Conservation (phyloP, 768 basidiomycete species). For the Tephrocybe sp. region DNA sequence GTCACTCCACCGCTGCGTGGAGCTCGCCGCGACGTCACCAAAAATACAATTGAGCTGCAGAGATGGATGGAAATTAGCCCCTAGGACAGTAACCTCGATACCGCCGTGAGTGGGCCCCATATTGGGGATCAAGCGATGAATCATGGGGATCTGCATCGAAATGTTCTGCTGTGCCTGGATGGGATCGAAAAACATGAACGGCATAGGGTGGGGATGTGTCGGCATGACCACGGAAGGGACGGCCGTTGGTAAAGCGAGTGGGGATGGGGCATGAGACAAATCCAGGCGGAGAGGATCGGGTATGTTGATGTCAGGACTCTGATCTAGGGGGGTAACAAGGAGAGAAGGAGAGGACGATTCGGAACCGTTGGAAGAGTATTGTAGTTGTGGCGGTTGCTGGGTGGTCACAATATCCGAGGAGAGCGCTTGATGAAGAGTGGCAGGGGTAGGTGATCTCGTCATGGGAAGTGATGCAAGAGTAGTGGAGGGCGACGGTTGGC, state of each 20-base stretch:
- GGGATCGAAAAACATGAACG: slow-evolving; percentile 64
- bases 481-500: slow-evolving; percentile 46
- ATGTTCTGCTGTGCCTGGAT: slow-evolving; percentile 45
- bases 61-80: slow-evolving; percentile 83
- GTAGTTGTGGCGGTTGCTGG: slow-evolving; percentile 33
- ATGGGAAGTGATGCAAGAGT: slow-evolving; percentile 43
- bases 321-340: slow-evolving; percentile 44
- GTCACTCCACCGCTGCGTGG: slow-evolving; percentile 89
- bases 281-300: slow-evolving; percentile 28
- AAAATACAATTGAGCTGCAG: slow-evolving; percentile 79
- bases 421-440: slow-evolving; percentile 30
- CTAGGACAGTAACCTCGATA: slow-evolving; percentile 91
- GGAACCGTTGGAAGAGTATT: slow-evolving; percentile 40
- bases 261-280: slow-evolving; percentile 24
- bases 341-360: slow-evolving; percentile 49
- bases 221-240: slow-evolving; percentile 28
- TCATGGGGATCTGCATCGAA: slow-evolving; percentile 63
- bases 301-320: slow-evolving; percentile 39
- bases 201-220: slow-evolving; percentile 42
- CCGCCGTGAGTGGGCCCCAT: slow-evolving; percentile 89
- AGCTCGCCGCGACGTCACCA: slow-evolving; percentile 78
- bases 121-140: slow-evolving; percentile 83
- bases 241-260: slow-evolving; percentile 24
- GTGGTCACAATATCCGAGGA: slow-evolving; percentile 26
- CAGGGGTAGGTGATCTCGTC: slow-evolving; percentile 47